Base-by-base conservation (phyloP, 495 filamentous ascomycete species). In the Xylaria flabelliformis region DNA sequence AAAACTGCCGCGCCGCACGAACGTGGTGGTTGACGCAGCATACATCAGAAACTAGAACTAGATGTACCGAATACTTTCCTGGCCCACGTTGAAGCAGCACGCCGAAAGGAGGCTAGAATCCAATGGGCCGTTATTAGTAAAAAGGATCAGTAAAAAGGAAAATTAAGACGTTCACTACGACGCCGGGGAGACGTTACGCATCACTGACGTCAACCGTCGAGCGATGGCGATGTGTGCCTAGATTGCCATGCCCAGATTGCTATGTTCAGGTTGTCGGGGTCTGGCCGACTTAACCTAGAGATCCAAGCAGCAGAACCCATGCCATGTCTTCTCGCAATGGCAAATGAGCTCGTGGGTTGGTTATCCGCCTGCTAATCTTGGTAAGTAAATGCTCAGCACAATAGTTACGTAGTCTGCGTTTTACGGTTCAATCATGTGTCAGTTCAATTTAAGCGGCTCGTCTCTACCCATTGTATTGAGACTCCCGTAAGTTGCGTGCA, bases 321-420 rank as follows among this genome's bases (percentile, higher is more conserved):
- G 12, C 12, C 1, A 56, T 56, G 12, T 1, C 0, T 55, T 24
- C 53, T 2, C 3, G 2, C 24, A 3, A 29, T 56, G 4, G 34
- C 56, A 61, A 61, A 61, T 61, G 32, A 39, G 58, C 32, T 34
- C 58, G 17, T n/a, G 9, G 5, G 32, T 2, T 10, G 3, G 32
- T 36, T 61, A 61, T 61, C n/a, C n/a, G 29, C 58, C 58, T 61
- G 34, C 58, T 7, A 39, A 39, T 61, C 32, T 5, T 4, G 29
- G 29, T 3, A 8, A 7, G 26, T n/a, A 19, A 29, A 59, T 9
- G 55, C 4, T 36, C 55, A 17, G 1, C 55, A 8, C 53, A 36
- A 36, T 2, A n/a, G 21, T 61, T 61, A 39, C 58, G 58, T 61
- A 61, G 58, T 39, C 58, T 19, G 58, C 58, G 19, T 61, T 39